Conservation (phyloP, 129 eudicot species). For the Flaveria ramosissima region DNA sequence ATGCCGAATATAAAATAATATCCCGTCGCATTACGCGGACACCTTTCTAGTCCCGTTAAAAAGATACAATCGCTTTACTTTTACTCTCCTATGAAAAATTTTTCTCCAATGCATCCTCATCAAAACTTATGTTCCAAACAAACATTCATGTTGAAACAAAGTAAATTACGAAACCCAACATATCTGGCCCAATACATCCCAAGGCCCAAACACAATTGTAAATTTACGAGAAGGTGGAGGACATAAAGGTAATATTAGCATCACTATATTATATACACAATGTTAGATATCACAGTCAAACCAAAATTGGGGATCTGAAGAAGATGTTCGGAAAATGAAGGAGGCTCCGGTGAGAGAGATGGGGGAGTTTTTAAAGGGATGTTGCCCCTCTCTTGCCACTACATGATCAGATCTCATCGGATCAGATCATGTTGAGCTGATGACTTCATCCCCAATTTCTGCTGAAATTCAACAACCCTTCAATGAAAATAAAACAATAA, state of each 20-base stretch:
- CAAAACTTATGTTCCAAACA: too few species aligned
- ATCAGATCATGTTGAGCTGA: conserved; percentile 19
- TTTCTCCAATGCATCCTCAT: too few species aligned
- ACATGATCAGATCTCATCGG: not conserved
- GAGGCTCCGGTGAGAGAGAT: conserved; percentile 32
- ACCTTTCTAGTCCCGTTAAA: too few species aligned
- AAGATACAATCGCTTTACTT: too few species aligned
- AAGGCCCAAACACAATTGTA: not conserved
- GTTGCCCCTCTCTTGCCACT: conserved; percentile 37
- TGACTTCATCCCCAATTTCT: conserved; percentile 13
- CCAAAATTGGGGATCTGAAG: conserved; percentile 25
- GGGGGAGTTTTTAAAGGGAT: conserved; percentile 20
- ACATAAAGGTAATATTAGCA: too few species aligned
- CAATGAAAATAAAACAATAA: not conserved
- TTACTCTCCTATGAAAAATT: too few species aligned
- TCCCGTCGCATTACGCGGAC: too few species aligned
- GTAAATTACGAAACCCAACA: too few species aligned
- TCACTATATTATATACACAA: not conserved
- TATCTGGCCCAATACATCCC: not conserved
- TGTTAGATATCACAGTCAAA: not conserved
- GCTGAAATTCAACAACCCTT: conserved; percentile 28
- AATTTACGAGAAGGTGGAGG: not conserved
- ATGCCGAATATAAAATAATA: too few species aligned
- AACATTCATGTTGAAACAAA: too few species aligned
- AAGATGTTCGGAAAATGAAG: conserved; percentile 16